Base-by-base conservation (phyloP, 148 eudicot genomes). In the Persicaria tinctoria region DNA sequence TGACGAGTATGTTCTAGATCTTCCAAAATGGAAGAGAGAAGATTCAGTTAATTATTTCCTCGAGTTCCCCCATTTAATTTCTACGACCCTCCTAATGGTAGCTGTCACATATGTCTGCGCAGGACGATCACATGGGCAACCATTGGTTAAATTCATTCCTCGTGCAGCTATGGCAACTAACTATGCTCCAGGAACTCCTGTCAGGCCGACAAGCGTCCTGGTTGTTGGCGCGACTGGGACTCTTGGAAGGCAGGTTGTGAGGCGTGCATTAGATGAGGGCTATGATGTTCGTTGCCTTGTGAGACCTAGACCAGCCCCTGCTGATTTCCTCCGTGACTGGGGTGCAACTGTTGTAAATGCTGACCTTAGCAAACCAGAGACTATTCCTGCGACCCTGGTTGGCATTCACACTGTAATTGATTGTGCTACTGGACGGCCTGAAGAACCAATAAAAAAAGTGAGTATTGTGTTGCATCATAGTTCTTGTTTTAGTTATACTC, bases 301-400 rank as follows among this genome's bases (percentile, higher is more conserved):
- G 46, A 81, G 99, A 82, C 97, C 99, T 5, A 81, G 99, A 44
- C 99, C 99, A 16, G 96, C 96, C 45, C 99, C 99, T 73, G 99
- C 97, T 77, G 99, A 96, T 78, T 96, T 96, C 79, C 97, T 96
- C 11, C 99, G 99, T 73, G 99, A 96, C 59, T 96, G 97, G 99
- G 99, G 99, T 46, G 97, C 99, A 38, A 96, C 87, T 8, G 99
- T 96, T 47, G 99, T 96, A 81, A 96, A 96, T 87, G 98, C 92
- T 74, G 97, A 92, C 79, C 84, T 96, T 71, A 88, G 84, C 88
- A 96, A 87, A 80, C 99, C 99, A 27, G 99, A 92, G 84, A 85
- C 94, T 3, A 89, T 96, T 75, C 97, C 99, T 13, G 97, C 99
- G 32, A 96, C 99, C 69, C 79, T 96, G 80, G 92, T 96, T 63